These are phyloP conservation scores for Xylaria bambusicola DNA, from an alignment of 495 filamentous ascomycete species.

Conservation along the genomic window DNA sequence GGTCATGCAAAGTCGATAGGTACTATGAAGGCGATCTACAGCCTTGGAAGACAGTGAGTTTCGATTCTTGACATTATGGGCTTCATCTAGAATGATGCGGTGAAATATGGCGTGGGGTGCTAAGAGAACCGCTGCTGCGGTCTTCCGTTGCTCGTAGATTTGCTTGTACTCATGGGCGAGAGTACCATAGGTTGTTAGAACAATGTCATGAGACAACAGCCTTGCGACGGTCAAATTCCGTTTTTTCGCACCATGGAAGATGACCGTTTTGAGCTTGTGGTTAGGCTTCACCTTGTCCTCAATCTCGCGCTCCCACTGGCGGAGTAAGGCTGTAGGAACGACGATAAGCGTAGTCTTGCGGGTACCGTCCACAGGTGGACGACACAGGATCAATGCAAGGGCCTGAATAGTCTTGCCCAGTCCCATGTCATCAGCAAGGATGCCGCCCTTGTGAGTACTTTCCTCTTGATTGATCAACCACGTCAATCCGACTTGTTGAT, in stretches of 20 bases:
- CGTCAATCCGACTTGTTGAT: conserved; percentile 77
- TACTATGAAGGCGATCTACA: conserved; percentile 60
- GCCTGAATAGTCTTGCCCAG: conserved; percentile 93
- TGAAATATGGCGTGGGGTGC: conserved; percentile 71
- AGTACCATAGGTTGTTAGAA: conserved; percentile 88
- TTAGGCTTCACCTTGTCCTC: conserved; percentile 61
- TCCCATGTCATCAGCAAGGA: conserved; percentile 90
- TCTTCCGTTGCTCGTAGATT: conserved; percentile 22
- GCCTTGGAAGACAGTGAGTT: conserved; percentile 66
- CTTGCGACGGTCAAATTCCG: conserved; percentile 51
- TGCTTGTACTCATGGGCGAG: conserved; percentile 69
- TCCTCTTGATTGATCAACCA: conserved; percentile 77
- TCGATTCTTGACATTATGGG: conserved; percentile 91
- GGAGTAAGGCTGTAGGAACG: conserved; percentile 81
- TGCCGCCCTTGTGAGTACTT: conserved; percentile 72
- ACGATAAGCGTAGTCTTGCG: conserved; percentile 80
- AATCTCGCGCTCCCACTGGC: conserved; percentile 91
- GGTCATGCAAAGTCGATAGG: conserved; percentile 80
- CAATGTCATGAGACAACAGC: conserved; percentile 73
- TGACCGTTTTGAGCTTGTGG: conserved; percentile 63
- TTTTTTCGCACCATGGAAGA: conserved; percentile 64
- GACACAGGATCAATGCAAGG: conserved; percentile 78
- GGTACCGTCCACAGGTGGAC: conserved; percentile 58
- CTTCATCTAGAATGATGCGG: conserved; percentile 88
- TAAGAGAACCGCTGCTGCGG: conserved; percentile 46